Percentiles rank a stretch among this genome's conserved stretches.
phyloP scores from a whole-genome alignment of 306 rosid species.

The Trichosanthes cucumerina region DNA sequence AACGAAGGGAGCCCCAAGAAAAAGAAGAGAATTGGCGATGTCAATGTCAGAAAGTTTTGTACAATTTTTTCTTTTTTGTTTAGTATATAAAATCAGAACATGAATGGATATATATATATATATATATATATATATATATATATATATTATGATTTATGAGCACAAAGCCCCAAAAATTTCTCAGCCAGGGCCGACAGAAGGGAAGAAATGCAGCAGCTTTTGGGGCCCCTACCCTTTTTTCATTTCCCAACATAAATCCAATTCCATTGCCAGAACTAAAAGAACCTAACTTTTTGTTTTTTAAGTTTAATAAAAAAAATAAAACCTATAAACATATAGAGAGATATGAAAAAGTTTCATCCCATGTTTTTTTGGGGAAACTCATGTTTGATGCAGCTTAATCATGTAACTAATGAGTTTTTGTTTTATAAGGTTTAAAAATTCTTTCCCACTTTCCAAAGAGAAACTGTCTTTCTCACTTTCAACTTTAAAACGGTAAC shows the following conservation, averaged over 20 bases:
- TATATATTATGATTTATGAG: constrained; percentile 23
- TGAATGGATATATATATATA: neutral
- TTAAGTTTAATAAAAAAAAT: neutral
- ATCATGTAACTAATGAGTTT: neutral
- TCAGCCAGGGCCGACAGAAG: constrained; percentile 76
- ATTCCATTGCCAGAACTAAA: neutral
- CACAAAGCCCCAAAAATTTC: constrained; percentile 57
- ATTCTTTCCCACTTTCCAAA: no score
- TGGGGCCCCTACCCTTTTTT: constrained; percentile 27
- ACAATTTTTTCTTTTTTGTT: neutral
- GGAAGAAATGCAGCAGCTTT: constrained; percentile 86
- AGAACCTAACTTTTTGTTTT: neutral
- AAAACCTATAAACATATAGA: neutral
- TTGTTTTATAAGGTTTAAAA: no score
- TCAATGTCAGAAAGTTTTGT: neutral
- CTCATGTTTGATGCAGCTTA: neutral
- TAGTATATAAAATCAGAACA: constrained; percentile 1
- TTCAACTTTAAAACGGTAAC: no score
- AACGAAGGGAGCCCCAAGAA: no score
- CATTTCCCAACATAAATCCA: constrained; percentile 68
- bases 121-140: neutral
- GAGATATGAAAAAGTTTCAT: no score
- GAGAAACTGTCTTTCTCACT: no score
- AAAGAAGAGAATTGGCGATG: neutral
- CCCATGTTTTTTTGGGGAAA: neutral